A percentile compares a stretch with the other conserved stretches of the same genome.
Evolutionary conservation across 2,329 filamentous ascomycete species (phyloP).

Genomic region (Bretziella fagacearum): DNA sequence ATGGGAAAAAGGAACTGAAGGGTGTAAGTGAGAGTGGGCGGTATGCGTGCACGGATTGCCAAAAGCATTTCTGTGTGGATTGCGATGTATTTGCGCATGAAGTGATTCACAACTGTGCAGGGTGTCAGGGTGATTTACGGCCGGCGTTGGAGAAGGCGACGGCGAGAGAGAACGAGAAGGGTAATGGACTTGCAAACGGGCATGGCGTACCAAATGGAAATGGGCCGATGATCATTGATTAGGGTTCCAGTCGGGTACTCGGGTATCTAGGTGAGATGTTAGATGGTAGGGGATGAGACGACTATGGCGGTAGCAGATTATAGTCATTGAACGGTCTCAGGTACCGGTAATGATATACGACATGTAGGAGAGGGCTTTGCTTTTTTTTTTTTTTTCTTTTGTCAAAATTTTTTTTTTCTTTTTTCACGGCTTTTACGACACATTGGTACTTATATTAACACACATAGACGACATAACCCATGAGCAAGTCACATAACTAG

Average conservation of each 20-base stretch:
- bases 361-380: background rate
- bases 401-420: background rate
- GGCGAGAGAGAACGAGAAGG: conserved; percentile 15
- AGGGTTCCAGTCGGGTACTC: too few relatives aligned
- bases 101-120: conserved; percentile 87
- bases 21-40: conserved; percentile 71
- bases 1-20: conserved; percentile 24
- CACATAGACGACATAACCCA: background rate
- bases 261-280: too few relatives aligned
- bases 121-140: conserved; percentile 48
- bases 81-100: conserved; percentile 94
- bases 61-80: conserved; percentile 90
- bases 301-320: too few relatives aligned
- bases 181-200: conserved; percentile 16
- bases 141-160: conserved; percentile 16
- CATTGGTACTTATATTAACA: background rate
- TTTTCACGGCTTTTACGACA: background rate
- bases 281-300: too few relatives aligned
- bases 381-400: background rate
- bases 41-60: conserved; percentile 79
- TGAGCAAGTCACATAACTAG: background rate
- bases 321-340: background rate
- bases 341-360: background rate
- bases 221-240: too few relatives aligned
- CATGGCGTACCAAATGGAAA: too few relatives aligned